These are phyloP conservation scores for Trichosanthes cucumerina DNA, from an alignment of 306 rosid genomes.

Conservation along the genomic window DNA sequence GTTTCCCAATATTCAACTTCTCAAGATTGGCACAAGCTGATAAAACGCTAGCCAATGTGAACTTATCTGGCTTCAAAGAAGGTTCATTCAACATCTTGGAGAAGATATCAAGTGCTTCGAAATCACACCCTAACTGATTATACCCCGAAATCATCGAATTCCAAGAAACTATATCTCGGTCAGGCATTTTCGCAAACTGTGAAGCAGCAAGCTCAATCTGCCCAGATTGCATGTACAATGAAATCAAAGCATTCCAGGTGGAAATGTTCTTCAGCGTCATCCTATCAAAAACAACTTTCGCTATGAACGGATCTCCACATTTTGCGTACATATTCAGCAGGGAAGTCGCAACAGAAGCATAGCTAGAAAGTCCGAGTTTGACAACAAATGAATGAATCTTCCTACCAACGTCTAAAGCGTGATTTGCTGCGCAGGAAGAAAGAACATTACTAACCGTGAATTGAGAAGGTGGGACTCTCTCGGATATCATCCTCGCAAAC, in stretches of 20 bases:
- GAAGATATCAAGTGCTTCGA: conserved; percentile 50
- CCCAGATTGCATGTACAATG: conserved; percentile 53
- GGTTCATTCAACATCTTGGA: conserved; percentile 43
- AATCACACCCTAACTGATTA: conserved; percentile 40
- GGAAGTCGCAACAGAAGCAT: conserved; percentile 52
- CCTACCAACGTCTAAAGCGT: conserved; percentile 48
- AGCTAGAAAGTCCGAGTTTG: conserved; percentile 47
- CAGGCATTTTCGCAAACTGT: conserved; percentile 51
- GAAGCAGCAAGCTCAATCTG: conserved; percentile 47
- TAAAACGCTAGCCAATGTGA: conserved; percentile 61
- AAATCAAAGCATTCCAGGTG: conserved; percentile 68
- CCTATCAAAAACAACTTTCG: conserved; percentile 50
- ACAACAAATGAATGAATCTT: conserved; percentile 56
- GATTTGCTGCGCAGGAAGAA: conserved; percentile 52
- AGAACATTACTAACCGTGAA: conserved; percentile 65
- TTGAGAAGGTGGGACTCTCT: conserved; percentile 36
- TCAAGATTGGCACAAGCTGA: conserved; percentile 74
- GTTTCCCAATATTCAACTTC: conserved; percentile 59
- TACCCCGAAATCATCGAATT: conserved; percentile 64
- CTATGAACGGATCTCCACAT: conserved; percentile 48
- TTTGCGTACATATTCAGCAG: conserved; percentile 86
- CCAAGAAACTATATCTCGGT: conserved; percentile 59
- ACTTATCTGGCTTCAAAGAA: conserved; percentile 53
- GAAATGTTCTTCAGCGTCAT: conserved; percentile 48
- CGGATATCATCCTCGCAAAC: conserved; percentile 50